Base-by-base conservation (phyloP, 768 basidiomycete genomes). In the Termitomyces sp. region DNA sequence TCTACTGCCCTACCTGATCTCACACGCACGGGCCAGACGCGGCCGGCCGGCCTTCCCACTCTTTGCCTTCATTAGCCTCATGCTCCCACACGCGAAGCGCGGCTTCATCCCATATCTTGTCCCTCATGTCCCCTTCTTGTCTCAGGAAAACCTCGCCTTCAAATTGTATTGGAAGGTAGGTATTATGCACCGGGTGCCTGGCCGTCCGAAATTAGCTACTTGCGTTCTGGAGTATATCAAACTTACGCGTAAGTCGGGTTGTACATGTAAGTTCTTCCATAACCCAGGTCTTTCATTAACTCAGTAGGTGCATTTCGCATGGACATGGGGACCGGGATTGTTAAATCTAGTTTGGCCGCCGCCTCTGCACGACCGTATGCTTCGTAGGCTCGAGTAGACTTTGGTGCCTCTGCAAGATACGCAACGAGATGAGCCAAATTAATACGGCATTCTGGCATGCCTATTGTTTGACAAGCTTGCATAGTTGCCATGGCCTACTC, bases 361-460 rank as follows among this genome's bases (percentile, higher is more conserved):
- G 67, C 81, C 68, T 87, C 87, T 1, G 89, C 89, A 33, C 79
- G 75, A 24, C 82, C 82, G 71, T 93, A 94, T 0, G 85, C 93
- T 53, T 85, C 84, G 65, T 94, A 95, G 4, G 87, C 72, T 22
- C 92, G 82, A 0, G 89, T 91, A 32, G 86, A 88, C 71, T 95
- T 95, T 0, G 86, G 87, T 2, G 91, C 87, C 69, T 91, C 89
- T n/a, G 88, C 77, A 48, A 95, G 82, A 69, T 92, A 91, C 27
- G 85, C 79, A 16, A 93, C 83, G 32, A 87, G 76, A 66, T 93
- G 91, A 27, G 89, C 87, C 33, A 92, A 77, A 61, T 89, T 88
- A 62, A 88, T 88, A 52, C 88, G 79, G 70, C 88, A 90, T 65
- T 89, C 90, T 2, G 89, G 89, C 88, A 91, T 89, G n/a, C 89